These are phyloP conservation scores for Backusella luteola DNA, from an alignment of 192 early-diverging fungal genomes.

Conservation along the genomic window DNA sequence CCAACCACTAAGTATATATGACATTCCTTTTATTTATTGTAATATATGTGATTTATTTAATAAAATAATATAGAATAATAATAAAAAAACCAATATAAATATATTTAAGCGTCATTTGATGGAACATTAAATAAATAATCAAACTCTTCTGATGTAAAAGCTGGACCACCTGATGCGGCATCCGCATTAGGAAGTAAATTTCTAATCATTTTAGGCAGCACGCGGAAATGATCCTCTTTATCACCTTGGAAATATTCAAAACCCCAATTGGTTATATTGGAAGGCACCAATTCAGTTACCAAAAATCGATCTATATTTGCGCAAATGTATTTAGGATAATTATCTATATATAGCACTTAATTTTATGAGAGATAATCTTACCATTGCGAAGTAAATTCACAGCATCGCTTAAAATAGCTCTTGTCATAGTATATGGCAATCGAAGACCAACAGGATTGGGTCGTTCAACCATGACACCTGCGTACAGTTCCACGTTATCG, in stretches of 20 bases:
- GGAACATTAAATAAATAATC: background rate
- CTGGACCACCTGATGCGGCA: background rate
- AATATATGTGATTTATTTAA: background rate
- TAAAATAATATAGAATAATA: background rate
- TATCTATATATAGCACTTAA: background rate
- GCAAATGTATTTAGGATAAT: background rate
- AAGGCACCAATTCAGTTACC: conserved; percentile 35
- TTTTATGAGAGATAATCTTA: background rate
- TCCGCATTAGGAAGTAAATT: conserved; percentile 12
- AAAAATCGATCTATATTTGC: conserved; percentile 45
- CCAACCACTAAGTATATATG: background rate
- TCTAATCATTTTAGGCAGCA: conserved; percentile 19
- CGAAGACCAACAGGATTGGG: conserved; percentile 40
- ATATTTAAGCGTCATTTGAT: background rate
- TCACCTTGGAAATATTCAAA: conserved; percentile 28
- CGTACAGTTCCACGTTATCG: conserved; percentile 49
- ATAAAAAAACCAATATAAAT: background rate
- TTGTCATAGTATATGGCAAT: conserved; percentile 42
- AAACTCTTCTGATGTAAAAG: conserved; percentile 5
- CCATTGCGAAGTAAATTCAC: conserved; percentile 45
- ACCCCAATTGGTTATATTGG: conserved; percentile 48
- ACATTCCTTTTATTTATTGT: background rate
- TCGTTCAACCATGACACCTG: conserved; percentile 44
- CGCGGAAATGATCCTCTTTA: background rate
- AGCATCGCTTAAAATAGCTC: conserved; percentile 50